A percentile compares a stretch with the other conserved stretches of the same genome.
These are phyloP conservation scores for Saccharomyces hybrid DNA, from an alignment of 1,139 yeast genomes.

Conservation along the genomic window DNA sequence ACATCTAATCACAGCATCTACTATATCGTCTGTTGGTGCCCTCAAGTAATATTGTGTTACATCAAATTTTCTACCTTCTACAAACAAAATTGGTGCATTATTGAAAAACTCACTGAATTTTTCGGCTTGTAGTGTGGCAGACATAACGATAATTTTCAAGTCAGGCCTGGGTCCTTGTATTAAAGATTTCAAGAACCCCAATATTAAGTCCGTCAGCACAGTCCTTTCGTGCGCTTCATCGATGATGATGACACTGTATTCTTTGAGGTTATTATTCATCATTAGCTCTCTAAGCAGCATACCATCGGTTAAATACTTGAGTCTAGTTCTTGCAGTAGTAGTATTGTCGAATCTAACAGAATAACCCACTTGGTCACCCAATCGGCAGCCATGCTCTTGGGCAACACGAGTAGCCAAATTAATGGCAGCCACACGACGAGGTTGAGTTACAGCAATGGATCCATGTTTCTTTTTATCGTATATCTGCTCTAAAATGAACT, in stretches of 20 bases:
- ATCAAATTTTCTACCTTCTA: constrained; percentile 85
- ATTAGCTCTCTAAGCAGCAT: constrained; percentile 88
- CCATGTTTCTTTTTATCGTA: constrained; percentile 31
- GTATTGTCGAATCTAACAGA: constrained; percentile 78
- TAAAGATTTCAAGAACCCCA: constrained; percentile 78
- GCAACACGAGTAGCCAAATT: constrained; percentile 89
- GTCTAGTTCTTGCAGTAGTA: constrained; percentile 46
- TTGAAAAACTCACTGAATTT: constrained; percentile 71
- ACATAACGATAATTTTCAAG: constrained; percentile 58
- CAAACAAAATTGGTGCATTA: constrained; percentile 69
- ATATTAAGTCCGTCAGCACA: constrained; percentile 75
- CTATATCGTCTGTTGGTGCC: constrained; percentile 65
- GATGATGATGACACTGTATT: constrained; percentile 70
- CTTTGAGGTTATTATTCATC: constrained; percentile 56
- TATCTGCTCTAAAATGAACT: constrained; percentile 51
- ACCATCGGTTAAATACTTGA: constrained; percentile 92
- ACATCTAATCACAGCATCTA: constrained; percentile 68
- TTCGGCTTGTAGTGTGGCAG: constrained; percentile 95
- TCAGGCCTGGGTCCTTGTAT: constrained; percentile 43
- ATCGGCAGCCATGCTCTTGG: constrained; percentile 67
- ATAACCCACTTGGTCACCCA: constrained; percentile 88
- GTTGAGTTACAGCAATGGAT: constrained; percentile 86
- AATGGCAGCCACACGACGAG: constrained; percentile 95
- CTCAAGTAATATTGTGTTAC: constrained; percentile 64
- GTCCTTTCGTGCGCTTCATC: constrained; percentile 99